A percentile compares a stretch with the other conserved stretches of the same genome.
Conservation (phyloP, 768 basidiomycete species). For the Sporobolomyces roseus region DNA sequence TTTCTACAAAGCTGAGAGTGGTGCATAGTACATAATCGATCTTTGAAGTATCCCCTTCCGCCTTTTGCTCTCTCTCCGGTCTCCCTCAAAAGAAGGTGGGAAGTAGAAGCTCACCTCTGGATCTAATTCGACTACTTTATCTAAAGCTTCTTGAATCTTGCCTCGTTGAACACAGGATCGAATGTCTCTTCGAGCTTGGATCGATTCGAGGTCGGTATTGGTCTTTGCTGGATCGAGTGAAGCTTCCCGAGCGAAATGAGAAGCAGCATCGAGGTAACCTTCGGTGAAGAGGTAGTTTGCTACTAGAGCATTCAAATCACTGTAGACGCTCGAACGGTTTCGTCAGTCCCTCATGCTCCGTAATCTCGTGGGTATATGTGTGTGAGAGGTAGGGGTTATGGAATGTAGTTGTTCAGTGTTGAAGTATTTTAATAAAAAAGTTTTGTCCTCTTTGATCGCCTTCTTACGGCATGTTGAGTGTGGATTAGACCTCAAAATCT, state of each 20-base stretch:
- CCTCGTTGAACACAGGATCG: conserved; percentile 89
- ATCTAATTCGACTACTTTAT: conserved; percentile 90
- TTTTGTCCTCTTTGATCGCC: conserved; percentile 62
- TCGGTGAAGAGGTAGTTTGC: conserved; percentile 98
- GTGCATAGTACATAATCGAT: conserved; percentile 45
- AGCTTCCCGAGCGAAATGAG: conserved; percentile 88
- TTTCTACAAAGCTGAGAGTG: conserved; percentile 42
- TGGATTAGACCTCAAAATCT: conserved; percentile 56
- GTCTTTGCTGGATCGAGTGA: conserved; percentile 53
- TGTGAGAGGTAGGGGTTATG: not conserved
- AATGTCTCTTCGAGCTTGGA: conserved; percentile 90
- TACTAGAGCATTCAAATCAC: conserved; percentile 87
- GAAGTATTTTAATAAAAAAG: conserved; percentile 69
- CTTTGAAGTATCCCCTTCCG: too few species aligned
- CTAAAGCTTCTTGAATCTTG: conserved; percentile 90
- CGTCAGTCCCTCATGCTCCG: too few species aligned
- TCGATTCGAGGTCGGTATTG: conserved; percentile 62
- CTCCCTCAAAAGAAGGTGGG: conserved; percentile 24
- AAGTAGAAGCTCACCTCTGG: conserved; percentile 71
- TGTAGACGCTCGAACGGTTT: conserved; percentile 47
- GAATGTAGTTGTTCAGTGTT: conserved; percentile 40
- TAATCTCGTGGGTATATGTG: too few species aligned
- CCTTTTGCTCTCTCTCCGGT: too few species aligned
- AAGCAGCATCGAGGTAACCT: conserved; percentile 92
- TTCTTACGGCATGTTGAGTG: conserved; percentile 47